Percentiles rank a stretch among this genome's conserved stretches.
These are phyloP conservation scores for Pulveroboletus ridleyi DNA, from an alignment of 1,284 basidiomycete species.

Conservation along the genomic window DNA sequence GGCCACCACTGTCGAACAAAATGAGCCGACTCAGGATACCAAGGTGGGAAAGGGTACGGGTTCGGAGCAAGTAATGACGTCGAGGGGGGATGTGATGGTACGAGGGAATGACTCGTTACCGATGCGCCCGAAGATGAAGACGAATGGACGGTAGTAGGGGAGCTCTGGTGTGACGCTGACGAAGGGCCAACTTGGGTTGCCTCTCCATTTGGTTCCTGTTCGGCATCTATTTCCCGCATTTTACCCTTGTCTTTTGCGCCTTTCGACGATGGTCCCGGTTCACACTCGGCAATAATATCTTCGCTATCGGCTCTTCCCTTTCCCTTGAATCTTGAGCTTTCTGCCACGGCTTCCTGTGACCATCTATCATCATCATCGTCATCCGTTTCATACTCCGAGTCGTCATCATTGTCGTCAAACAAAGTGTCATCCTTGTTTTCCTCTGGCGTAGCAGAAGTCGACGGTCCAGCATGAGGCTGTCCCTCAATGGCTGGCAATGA, in stretches of 20 bases:
- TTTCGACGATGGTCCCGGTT: slow-evolving; percentile 16
- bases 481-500: slow-evolving; percentile 11
- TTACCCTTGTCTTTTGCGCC: slow-evolving; percentile 32
- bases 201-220: slow-evolving; percentile 20
- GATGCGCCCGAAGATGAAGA: slow-evolving; percentile 22
- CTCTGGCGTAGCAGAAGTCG: not conserved
- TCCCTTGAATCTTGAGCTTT: slow-evolving; percentile 29
- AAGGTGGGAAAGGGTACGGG: slow-evolving; percentile 61
- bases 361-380: slow-evolving; percentile 35
- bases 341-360: slow-evolving; percentile 29
- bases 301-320: slow-evolving; percentile 33
- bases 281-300: slow-evolving; percentile 19
- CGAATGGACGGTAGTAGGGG: slow-evolving; percentile 5
- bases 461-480: slow-evolving; percentile 13
- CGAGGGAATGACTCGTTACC: slow-evolving; percentile 4
- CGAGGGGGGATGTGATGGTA: slow-evolving; percentile 1
- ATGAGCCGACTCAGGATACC: slow-evolving; percentile 76
- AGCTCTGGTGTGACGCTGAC: slow-evolving; percentile 20
- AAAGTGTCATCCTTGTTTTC: slow-evolving; percentile 6
- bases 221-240: slow-evolving; percentile 25
- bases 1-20: slow-evolving; percentile 85
- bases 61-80: slow-evolving; percentile 37
- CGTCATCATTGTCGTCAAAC: slow-evolving; percentile 14
- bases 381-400: slow-evolving; percentile 24
- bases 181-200: slow-evolving; percentile 13